Conservation (phyloP, 768 basidiomycete species). For the Chalciporus piperatus region DNA sequence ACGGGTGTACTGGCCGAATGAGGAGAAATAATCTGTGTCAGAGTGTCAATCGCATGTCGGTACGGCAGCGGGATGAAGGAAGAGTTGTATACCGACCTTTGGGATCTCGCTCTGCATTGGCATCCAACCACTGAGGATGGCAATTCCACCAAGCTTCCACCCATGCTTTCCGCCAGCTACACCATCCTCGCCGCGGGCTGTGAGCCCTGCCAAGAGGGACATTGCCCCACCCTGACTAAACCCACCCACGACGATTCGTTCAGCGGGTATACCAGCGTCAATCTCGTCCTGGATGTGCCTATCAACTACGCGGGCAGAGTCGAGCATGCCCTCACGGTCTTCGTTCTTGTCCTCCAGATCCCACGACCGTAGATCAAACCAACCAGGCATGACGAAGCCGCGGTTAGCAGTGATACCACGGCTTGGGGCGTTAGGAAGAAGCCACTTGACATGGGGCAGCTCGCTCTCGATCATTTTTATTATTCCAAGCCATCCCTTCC, state of each 20-base stretch:
- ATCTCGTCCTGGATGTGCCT: constrained; percentile 73
- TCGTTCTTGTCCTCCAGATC: constrained; percentile 53
- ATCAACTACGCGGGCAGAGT: constrained; percentile 59
- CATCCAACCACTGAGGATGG: constrained; percentile 77
- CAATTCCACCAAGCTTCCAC: constrained; percentile 68
- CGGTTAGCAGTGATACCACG: constrained; percentile 76
- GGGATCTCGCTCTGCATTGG: constrained; percentile 65
- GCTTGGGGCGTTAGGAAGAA: constrained; percentile 42
- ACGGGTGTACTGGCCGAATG: constrained; percentile 65
- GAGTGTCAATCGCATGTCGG: constrained; percentile 2
- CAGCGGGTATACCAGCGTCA: constrained; percentile 61
- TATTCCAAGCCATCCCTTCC: constrained; percentile 74
- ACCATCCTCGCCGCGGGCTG: constrained; percentile 24
- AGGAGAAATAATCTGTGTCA: constrained; percentile 54
- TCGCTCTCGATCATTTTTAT: constrained; percentile 61
- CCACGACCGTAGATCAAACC: constrained; percentile 79
- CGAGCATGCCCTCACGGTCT: constrained; percentile 60
- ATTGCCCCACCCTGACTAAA: constrained; percentile 87
- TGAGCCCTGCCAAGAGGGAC: constrained; percentile 69
- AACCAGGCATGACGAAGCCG: constrained; percentile 66
- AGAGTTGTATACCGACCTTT: constrained; percentile 43
- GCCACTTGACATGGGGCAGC: constrained; percentile 82
- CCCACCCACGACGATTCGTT: constrained; percentile 80
- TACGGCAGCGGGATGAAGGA: background rate
- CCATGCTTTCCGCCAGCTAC: constrained; percentile 36